A percentile compares a stretch with the other conserved stretches of the same genome.
These are phyloP conservation scores for Perilla frutescens DNA, from an alignment of 257 asterid genomes.

Conservation along the genomic window DNA sequence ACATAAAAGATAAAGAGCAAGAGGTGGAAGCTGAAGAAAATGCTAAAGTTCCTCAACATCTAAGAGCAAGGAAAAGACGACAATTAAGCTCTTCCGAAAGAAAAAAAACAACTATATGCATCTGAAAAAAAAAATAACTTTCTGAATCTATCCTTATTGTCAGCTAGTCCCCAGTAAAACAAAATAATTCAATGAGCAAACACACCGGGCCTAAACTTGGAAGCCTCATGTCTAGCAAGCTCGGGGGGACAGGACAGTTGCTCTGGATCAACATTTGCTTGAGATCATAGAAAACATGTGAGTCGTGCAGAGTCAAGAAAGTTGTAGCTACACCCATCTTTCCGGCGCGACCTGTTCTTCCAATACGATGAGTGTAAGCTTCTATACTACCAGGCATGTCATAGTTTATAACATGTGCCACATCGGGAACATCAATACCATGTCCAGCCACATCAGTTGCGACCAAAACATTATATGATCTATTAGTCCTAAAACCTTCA, in stretches of 20 bases:
- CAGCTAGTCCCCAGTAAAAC: constrained; percentile 19
- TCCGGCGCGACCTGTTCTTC: constrained; percentile 77
- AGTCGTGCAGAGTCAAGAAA: constrained; percentile 63
- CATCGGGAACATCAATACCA: constrained; percentile 53
- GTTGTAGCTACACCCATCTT: constrained; percentile 63
- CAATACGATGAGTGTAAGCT: constrained; percentile 22
- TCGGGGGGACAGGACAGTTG: constrained; percentile 58
- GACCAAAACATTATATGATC: constrained; percentile 53
- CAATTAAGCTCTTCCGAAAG: too few relatives aligned
- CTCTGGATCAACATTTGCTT: constrained; percentile 65
- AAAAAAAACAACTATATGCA: too few relatives aligned
- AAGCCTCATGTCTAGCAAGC: constrained; percentile 56
- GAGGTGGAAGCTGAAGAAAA: too few relatives aligned
- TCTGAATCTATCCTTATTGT: neutral
- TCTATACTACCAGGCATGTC: too few relatives aligned
- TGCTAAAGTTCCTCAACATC: too few relatives aligned
- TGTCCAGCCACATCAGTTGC: constrained; percentile 76
- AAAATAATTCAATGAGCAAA: constrained; percentile 41
- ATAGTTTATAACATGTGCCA: too few relatives aligned
- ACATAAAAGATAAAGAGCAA: too few relatives aligned
- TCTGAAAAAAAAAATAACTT: neutral
- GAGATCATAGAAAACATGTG: constrained; percentile 64
- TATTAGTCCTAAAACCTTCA: constrained; percentile 66
- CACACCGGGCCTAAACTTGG: constrained; percentile 57
- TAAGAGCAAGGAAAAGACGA: too few relatives aligned